phyloP scores from a whole-genome alignment of 441 rosid species.

The Manihot esculenta region DNA sequence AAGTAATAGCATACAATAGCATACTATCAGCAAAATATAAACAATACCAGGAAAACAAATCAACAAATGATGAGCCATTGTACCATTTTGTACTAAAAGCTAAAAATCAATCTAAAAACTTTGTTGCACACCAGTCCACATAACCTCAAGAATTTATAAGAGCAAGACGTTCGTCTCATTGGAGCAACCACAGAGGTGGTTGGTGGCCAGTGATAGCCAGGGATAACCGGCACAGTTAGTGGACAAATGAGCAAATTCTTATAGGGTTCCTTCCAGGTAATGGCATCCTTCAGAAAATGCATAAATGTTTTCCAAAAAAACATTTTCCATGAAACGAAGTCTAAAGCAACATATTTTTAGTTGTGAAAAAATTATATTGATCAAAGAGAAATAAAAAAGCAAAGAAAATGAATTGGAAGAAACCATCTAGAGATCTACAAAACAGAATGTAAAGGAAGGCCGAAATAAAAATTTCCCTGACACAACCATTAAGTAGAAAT shows the following conservation, averaged over 20 bases:
- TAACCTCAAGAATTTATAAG: neutral
- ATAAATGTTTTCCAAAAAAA: too few species aligned
- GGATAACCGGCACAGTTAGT: too few species aligned
- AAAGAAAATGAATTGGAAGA: neutral
- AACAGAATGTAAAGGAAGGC: neutral
- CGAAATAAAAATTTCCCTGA: neutral
- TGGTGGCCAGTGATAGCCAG: too few species aligned
- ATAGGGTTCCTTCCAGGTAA: too few species aligned
- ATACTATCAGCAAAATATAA: neutral
- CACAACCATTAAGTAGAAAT: neutral
- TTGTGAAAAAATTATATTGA: neutral
- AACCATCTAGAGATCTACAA: neutral
- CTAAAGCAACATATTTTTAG: neutral
- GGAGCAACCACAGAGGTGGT: neutral
- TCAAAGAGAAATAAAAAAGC: neutral
- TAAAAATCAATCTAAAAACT: too few species aligned
- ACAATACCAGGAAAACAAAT: slow-evolving; percentile 1
- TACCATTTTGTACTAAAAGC: neutral
- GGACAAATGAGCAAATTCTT: too few species aligned
- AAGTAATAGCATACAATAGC: neutral
- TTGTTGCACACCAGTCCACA: neutral
- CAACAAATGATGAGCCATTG: neutral
- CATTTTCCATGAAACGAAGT: too few species aligned
- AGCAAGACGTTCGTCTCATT: neutral
- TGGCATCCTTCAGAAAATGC: too few species aligned